Base-by-base conservation (phyloP, 2,329 filamentous ascomycete species). In the Aureobasidium sp. region DNA sequence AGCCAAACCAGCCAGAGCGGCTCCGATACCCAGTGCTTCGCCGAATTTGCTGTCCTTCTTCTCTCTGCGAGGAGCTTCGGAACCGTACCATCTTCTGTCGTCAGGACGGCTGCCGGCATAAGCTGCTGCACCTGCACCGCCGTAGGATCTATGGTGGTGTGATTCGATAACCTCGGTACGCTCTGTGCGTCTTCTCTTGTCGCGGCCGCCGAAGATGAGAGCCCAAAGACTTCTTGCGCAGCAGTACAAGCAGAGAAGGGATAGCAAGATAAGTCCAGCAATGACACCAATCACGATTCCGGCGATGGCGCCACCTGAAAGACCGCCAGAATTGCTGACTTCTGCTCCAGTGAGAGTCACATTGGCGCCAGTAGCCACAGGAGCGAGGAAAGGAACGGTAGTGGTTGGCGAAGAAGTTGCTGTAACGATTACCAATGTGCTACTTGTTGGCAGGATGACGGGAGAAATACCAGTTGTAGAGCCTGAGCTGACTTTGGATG, bases 251-350 rank as follows among this genome's bases (percentile, higher is more conserved):
- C 85, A 89, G 63, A 90, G 70, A 6, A 87, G 76, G 4, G 84
- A 71, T 19, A 90, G 78, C 2, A 90, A 73, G 35, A 77, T 69
- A 30, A 89, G 74, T 57, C 84, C 86, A 12, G 78, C 77, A 44
- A 90, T 74, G 10, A 81, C 79, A 57, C 86, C 86, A 53, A 90
- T 83, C 59, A 90, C 86, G 62, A 90, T 90, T 56, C 86, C 86
- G 14, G 87, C 86, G 61, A 90, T 90, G 56, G 85, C 86, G 49
- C 86, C 86, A 38, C 76, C 79, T 61, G 83, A 86, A 51, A 90
- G 76, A 17, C 68, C 66, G 52, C 66, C 62, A 10, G 59, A 61
- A 25, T 61, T 60, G 40, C 34, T 53, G 2, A 58, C 58, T 22
- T 64, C 56, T 12, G 66, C 62, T 21, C 67, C 64, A 2, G 66